These are phyloP conservation scores for Pisolithus sp. DNA, from an alignment of 768 basidiomycete species.

Conservation along the genomic window DNA sequence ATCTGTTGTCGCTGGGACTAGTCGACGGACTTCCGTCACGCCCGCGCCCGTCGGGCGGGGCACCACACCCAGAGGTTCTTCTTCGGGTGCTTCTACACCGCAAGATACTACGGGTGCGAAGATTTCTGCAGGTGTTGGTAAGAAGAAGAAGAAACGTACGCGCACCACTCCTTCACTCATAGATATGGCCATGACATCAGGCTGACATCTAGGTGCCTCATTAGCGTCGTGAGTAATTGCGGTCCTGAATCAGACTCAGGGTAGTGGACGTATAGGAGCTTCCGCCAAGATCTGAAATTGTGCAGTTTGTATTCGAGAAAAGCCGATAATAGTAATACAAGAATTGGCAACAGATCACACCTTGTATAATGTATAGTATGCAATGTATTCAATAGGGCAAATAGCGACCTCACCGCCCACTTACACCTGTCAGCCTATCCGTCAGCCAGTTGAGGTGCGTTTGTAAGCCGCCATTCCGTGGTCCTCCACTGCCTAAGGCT, in stretches of 20 bases:
- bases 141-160: conserved; percentile 76
- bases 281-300: neutral
- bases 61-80: conserved; percentile 25
- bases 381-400: neutral
- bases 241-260: neutral
- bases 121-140: conserved; percentile 46
- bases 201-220: conserved; percentile 17
- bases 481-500: conserved; percentile 63
- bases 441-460: conserved; percentile 79
- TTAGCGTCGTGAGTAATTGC: conserved; percentile 12
- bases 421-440: conserved; percentile 61
- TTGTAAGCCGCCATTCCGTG: conserved; percentile 54
- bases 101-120: conserved; percentile 42
- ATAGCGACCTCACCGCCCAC: conserved; percentile 34
- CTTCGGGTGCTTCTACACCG: conserved; percentile 31
- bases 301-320: neutral
- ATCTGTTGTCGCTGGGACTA: conserved; percentile 18
- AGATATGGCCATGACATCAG: neutral
- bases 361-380: neutral
- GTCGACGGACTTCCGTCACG: conserved; percentile 26
- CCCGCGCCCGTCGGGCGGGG: conserved; percentile 25
- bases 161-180: conserved; percentile 5
- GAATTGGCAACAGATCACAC: neutral
- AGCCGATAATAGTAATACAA: neutral
- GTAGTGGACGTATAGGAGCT: too few species aligned